These are phyloP conservation scores for Fraxinus pennsylvanica DNA, from an alignment of 257 asterid genomes.

Conservation along the genomic window DNA sequence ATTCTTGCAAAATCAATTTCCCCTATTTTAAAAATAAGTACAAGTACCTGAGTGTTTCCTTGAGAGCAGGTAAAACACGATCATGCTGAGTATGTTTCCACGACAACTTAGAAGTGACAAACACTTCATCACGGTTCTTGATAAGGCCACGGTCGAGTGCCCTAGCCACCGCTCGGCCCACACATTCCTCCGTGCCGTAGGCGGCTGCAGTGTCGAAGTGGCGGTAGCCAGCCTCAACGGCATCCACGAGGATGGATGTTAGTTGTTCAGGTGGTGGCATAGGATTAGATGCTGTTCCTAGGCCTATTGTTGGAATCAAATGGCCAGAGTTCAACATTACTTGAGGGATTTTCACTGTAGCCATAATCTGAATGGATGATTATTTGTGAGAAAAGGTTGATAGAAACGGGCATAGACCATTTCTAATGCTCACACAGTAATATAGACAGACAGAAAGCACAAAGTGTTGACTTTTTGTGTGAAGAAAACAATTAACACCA, in stretches of 20 bases:
- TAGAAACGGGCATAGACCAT: neutral
- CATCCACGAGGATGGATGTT: conserved; percentile 29
- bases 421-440: neutral
- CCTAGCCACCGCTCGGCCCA: conserved; percentile 43
- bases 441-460: too few species aligned
- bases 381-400: neutral
- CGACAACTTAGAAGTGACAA: conserved; percentile 50
- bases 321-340: conserved; percentile 39
- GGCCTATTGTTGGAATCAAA: conserved; percentile 41
- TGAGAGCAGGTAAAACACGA: conserved; percentile 52
- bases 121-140: conserved; percentile 39
- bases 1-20: neutral
- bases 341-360: conserved; percentile 21
- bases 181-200: conserved; percentile 44
- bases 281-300: conserved; percentile 31
- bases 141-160: conserved; percentile 41
- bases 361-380: neutral
- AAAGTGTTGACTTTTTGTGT: too few species aligned
- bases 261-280: conserved; percentile 38
- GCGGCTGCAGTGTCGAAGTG: conserved; percentile 55
- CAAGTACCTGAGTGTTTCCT: neutral
- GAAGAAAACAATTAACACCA: neutral
- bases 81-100: conserved; percentile 28
- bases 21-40: neutral
- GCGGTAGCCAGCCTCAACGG: conserved; percentile 49